A percentile compares a stretch with the other conserved stretches of the same genome.
Conservation (phyloP, 495 filamentous ascomycete genomes). For the Extremus antarcticus region DNA sequence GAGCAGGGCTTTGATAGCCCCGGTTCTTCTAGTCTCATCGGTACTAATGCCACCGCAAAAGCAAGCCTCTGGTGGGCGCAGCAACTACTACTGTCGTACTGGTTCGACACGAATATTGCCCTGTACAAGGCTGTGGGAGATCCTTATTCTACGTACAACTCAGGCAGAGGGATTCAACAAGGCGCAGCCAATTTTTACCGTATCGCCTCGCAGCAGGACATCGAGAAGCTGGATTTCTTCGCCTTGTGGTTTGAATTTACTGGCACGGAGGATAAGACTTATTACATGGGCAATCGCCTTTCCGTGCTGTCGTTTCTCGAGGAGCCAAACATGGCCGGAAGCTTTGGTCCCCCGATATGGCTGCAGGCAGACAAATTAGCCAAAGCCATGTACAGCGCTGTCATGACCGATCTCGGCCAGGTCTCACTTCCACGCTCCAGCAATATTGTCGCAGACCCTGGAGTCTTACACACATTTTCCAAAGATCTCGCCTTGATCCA, state of each 20-base stretch:
- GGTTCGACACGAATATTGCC: neutral
- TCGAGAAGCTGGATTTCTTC: neutral
- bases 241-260: neutral
- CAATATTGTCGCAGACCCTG: slow-evolving; percentile 24
- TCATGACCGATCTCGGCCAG: slow-evolving; percentile 28
- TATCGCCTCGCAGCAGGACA: neutral
- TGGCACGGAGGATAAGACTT: neutral
- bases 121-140: slow-evolving; percentile 5
- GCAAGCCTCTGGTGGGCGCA: slow-evolving; percentile 22
- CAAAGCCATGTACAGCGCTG: slow-evolving; percentile 25
- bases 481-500: slow-evolving; percentile 16
- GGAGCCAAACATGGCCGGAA: neutral
- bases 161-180: neutral
- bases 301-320: neutral
- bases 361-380: slow-evolving; percentile 18
- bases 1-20: slow-evolving; percentile 14
- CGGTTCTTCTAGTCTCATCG: slow-evolving; percentile 2
- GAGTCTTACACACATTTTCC: slow-evolving; percentile 16
- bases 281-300: neutral
- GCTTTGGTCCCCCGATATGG: slow-evolving; percentile 20
- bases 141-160: neutral
- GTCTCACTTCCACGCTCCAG: slow-evolving; percentile 2
- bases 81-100: slow-evolving; percentile 15
- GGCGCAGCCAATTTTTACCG: neutral
- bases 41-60: slow-evolving; percentile 5